Conservation (phyloP, 2,329 filamentous ascomycete species). For the Botrytis porri region DNA sequence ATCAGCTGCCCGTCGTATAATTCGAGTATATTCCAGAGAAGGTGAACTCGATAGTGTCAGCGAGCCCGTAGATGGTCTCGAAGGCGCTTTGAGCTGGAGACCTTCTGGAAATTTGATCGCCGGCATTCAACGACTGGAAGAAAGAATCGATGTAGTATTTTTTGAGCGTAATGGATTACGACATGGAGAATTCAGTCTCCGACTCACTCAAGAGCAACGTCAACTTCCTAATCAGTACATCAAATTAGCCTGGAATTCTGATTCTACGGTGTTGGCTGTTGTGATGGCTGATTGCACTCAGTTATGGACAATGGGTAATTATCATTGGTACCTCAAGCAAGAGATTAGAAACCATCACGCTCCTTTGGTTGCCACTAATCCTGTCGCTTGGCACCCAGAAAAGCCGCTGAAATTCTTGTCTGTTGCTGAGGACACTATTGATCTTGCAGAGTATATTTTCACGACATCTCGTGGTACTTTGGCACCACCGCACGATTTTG, state of each 20-base stretch:
- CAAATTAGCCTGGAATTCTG: conserved; percentile 78
- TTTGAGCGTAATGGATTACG: conserved; percentile 96
- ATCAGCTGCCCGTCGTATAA: conserved; percentile 65
- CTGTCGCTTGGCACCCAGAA: conserved; percentile 75
- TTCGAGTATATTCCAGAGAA: conserved; percentile 88
- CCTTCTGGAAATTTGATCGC: conserved; percentile 88
- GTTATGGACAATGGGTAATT: conserved; percentile 95
- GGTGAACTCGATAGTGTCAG: conserved; percentile 89
- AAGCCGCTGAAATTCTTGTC: conserved; percentile 68
- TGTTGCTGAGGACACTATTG: conserved; percentile 49
- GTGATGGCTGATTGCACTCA: conserved; percentile 72
- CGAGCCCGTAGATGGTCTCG: conserved; percentile 91
- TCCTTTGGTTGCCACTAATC: conserved; percentile 37
- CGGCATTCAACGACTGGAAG: conserved; percentile 69
- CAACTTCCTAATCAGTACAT: conserved; percentile 56
- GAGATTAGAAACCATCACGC: conserved; percentile 57
- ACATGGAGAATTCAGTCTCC: conserved; percentile 90
- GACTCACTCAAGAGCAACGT: conserved; percentile 58
- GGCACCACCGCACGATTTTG: conserved; percentile 69
- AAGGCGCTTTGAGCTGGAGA: conserved; percentile 83
- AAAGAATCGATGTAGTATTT: conserved; percentile 80
- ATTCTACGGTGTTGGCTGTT: conserved; percentile 89
- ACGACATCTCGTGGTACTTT: conserved; percentile 67
- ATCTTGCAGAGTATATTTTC: conserved; percentile 66
- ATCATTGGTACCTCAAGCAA: conserved; percentile 97